These are phyloP conservation scores for Saccharomycopsis babjevae DNA, from an alignment of 805 yeast genomes.

Conservation along the genomic window DNA sequence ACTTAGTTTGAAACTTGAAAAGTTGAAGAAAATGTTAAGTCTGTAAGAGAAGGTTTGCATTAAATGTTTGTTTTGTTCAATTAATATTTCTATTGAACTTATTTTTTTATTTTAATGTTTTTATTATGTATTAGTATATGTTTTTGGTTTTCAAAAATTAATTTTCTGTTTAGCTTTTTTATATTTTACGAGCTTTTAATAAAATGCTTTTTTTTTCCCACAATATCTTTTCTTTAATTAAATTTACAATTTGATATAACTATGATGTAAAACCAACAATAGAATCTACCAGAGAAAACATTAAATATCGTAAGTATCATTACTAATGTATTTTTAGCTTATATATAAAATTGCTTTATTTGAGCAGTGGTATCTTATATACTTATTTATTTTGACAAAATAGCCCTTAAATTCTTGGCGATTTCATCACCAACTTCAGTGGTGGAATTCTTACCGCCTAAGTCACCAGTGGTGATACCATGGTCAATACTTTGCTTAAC, in stretches of 20 bases:
- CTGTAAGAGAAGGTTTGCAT: neutral
- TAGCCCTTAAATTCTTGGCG: slow-evolving; percentile 56
- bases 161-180: neutral
- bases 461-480: slow-evolving; percentile 85
- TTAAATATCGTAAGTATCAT: neutral
- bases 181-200: neutral
- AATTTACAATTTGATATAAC: neutral
- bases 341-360: neutral
- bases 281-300: neutral
- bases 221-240: neutral
- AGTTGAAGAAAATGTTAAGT: slow-evolving; percentile 10
- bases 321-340: neutral
- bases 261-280: neutral
- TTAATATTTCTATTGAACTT: neutral
- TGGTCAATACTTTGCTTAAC: slow-evolving; percentile 72
- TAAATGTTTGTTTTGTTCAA: neutral
- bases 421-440: slow-evolving; percentile 91
- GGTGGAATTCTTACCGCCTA: slow-evolving; percentile 78
- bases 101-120: neutral
- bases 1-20: slow-evolving; percentile 12
- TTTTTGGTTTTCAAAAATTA: too few relatives aligned
- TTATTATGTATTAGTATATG: neutral
- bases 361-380: neutral
- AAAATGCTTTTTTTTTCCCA: neutral
- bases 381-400: slow-evolving; percentile 26